These are phyloP conservation scores for Aureobasidium sp. DNA, from an alignment of 2,329 filamentous ascomycete genomes.

Conservation along the genomic window DNA sequence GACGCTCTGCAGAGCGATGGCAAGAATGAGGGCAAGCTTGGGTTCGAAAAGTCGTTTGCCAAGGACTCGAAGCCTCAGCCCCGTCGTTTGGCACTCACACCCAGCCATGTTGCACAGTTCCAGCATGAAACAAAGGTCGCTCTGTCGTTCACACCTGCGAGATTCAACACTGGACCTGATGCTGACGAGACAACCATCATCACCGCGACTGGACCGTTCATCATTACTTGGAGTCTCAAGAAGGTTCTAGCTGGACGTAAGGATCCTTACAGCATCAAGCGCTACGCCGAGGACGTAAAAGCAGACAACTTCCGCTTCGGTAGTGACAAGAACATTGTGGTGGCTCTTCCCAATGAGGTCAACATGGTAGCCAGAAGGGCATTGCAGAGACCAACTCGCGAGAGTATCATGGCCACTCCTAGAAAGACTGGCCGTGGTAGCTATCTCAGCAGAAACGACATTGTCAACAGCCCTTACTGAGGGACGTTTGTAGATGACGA, in stretches of 20 bases:
- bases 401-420: constrained; percentile 66
- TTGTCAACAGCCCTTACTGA: constrained; percentile 66
- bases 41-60: constrained; percentile 87
- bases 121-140: constrained; percentile 88
- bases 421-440: constrained; percentile 41
- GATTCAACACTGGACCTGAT: constrained; percentile 84
- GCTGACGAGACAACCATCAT: constrained; percentile 83
- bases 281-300: constrained; percentile 90
- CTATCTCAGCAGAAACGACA: constrained; percentile 70
- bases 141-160: constrained; percentile 80
- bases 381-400: constrained; percentile 78
- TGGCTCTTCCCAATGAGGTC: constrained; percentile 92
- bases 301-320: constrained; percentile 98
- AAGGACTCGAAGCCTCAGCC: constrained; percentile 92
- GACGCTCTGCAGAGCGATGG: constrained; percentile 84
- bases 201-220: constrained; percentile 91
- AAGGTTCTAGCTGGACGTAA: constrained; percentile 75
- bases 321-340: constrained; percentile 95
- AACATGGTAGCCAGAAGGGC: constrained; percentile 90
- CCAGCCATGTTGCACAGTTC: constrained; percentile 92
- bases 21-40: constrained; percentile 96
- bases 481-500: neutral
- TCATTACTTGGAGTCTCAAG: constrained; percentile 92
- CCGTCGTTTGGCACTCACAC: constrained; percentile 77
- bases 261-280: constrained; percentile 92